Evolutionary conservation across 257 asterid species (phyloP).

Genomic region (Solanum verrucosum): DNA sequence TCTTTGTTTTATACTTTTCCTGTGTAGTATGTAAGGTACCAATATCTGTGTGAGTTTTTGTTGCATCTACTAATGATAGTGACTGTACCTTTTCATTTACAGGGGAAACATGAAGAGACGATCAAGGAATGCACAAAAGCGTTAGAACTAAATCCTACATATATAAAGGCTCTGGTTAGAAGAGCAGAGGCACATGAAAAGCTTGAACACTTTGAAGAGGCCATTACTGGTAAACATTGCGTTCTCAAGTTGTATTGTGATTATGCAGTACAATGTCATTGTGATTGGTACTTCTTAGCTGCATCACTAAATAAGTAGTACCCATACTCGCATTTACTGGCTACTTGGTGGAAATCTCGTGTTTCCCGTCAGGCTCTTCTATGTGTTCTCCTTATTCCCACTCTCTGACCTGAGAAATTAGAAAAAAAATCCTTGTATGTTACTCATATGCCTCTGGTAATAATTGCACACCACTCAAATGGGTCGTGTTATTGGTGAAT

Average conservation of each 20-base stretch:
- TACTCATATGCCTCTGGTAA: neutral
- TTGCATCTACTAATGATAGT: neutral
- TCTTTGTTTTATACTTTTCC: neutral
- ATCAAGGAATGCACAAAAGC: slow-evolving; percentile 88
- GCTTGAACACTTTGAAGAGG: slow-evolving; percentile 80
- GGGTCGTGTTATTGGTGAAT: neutral
- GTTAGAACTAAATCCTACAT: slow-evolving; percentile 68
- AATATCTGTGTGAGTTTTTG: neutral
- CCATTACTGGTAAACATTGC: slow-evolving; percentile 57
- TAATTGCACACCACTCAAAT: neutral
- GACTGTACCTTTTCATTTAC: neutral
- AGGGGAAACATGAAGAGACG: slow-evolving; percentile 74
- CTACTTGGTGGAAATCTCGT: neutral
- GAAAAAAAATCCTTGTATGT: neutral
- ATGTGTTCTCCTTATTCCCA: neutral
- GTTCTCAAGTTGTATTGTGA: neutral
- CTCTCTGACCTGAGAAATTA: neutral
- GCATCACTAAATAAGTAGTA: neutral
- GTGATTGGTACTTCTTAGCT: neutral
- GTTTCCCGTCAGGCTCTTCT: neutral
- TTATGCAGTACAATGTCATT: neutral
- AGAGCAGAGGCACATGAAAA: slow-evolving; percentile 92
- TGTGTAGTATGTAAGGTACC: neutral
- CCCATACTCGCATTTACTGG: neutral
- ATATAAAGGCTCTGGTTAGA: slow-evolving; percentile 68